phyloP scores from a whole-genome alignment of 371 early-diverging fungal genomes.

The Blyttiomyces sp. region DNA sequence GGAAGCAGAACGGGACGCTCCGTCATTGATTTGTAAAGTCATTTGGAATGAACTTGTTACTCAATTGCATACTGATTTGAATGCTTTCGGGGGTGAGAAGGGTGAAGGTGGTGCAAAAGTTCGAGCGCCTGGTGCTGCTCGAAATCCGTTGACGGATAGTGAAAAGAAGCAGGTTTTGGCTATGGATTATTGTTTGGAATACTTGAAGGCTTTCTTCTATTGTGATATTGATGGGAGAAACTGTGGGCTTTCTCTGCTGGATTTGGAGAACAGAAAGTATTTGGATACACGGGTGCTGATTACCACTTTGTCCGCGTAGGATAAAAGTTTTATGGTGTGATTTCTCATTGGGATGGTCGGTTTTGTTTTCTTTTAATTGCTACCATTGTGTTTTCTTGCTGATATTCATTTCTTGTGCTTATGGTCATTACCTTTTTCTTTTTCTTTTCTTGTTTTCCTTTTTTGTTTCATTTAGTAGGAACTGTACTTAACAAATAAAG shows the following conservation, averaged over 20 bases:
- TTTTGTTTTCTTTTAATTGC: too few species aligned
- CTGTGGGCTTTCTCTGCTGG: conserved; percentile 18
- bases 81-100: conserved; percentile 2
- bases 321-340: too few species aligned
- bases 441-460: too few species aligned
- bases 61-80: conserved; percentile 6
- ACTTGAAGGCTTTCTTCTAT: conserved; percentile 24
- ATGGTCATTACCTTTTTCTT: too few species aligned
- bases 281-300: conserved; percentile 9
- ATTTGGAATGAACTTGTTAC: conserved; percentile 24
- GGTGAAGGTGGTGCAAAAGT: background rate
- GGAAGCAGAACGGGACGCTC: conserved; percentile 7
- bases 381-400: too few species aligned
- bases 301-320: too few species aligned
- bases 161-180: conserved; percentile 13
- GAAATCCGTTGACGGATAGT: conserved; percentile 1
- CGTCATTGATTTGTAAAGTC: conserved; percentile 12
- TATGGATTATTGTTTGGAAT: conserved; percentile 20
- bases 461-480: too few species aligned
- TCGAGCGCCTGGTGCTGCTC: background rate
- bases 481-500: too few species aligned
- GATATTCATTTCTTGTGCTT: too few species aligned
- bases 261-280: conserved; percentile 25
- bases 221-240: conserved; percentile 29
- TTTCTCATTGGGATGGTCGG: too few species aligned